phyloP scores from a whole-genome alignment of 768 basidiomycete genomes.

The Xerocomellus dryophilus region DNA sequence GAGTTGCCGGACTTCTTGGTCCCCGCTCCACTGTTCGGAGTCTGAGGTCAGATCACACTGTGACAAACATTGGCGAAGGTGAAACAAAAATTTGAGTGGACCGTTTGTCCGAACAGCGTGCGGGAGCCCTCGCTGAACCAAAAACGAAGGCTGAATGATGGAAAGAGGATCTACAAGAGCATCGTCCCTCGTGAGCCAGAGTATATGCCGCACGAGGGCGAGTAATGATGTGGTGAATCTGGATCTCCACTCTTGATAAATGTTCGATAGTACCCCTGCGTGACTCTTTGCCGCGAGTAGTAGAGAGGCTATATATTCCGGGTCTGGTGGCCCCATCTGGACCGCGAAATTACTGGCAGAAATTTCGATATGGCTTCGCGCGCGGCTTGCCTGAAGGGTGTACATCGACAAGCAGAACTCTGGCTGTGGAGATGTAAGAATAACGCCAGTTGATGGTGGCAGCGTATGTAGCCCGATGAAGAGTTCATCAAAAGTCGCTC shows the following conservation, averaged over 20 bases:
- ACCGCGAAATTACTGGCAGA: conserved; percentile 22
- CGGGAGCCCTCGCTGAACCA: conserved; percentile 73
- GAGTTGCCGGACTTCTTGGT: conserved; percentile 35
- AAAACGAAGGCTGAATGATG: conserved; percentile 78
- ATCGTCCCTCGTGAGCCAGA: conserved; percentile 48
- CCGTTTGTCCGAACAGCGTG: conserved; percentile 64
- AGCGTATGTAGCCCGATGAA: conserved; percentile 11
- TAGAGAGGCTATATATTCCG: conserved; percentile 25
- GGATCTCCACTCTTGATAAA: conserved; percentile 30
- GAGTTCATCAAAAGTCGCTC: conserved; percentile 16
- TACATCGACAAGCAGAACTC: conserved; percentile 21
- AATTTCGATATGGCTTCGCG: conserved; percentile 11
- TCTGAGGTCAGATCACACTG: conserved; percentile 39
- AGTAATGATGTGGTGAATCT: conserved; percentile 34
- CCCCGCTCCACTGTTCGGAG: conserved; percentile 10
- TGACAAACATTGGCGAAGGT: conserved; percentile 56
- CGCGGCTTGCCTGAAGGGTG: conserved; percentile 17
- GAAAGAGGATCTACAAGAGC: conserved; percentile 72
- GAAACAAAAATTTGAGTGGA: conserved; percentile 74
- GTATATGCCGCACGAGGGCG: conserved; percentile 45
- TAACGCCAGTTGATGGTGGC: background rate
- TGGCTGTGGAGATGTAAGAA: conserved; percentile 10
- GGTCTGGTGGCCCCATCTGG: conserved; percentile 31
- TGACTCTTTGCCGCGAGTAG: conserved; percentile 13
- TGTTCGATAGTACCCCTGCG: conserved; percentile 8